Base-by-base conservation (phyloP, 768 basidiomycete species). In the Termitomyces sp. region DNA sequence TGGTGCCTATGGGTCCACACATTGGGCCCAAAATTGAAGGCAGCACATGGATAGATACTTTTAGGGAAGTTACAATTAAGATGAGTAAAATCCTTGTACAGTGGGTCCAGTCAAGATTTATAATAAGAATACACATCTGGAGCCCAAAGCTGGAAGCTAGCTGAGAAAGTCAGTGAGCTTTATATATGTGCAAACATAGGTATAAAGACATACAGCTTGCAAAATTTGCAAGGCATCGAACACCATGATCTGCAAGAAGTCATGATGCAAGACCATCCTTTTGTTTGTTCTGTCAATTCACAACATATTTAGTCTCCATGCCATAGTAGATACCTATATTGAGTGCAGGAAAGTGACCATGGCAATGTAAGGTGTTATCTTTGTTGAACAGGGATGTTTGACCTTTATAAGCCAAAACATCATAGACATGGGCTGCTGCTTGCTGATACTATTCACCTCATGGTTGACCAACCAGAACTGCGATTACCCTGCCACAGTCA, bases 1-100 rank as follows among this genome's bases (percentile, higher is more conserved):
- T 59, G 59, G 20, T 73, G 74, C 0, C 58, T 46, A 0, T 40
- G 22, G 0, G 66, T 67, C 3, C 65, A 50, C 0, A 63, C 64
- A 0, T 56, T 53, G 0, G 58, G 57, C 0, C 69, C 69, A n/a
- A 74, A 64, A 53, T 76, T 75, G 62, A 76, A 71, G 0, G 67
- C 49, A 7, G 33, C 35, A 3, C 49, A 41, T 16, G 41, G 41
- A 24, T 47, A 58, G 2, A 47, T 28, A 26, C 55, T 40, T 9
- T 18, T 14, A 5, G 55, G 36, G 13, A 56, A 56, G 14, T 16
- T 47, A 6, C 20, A 9, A 10, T 33, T 3, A 7, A 47, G 26
- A 28, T 44, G 13, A 6, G 30, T 6, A 20, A 33, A 28, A 2
- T n/a, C 9, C 1, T n/a, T 3, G 10, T 50, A 50, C 13, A 50